Conservation (phyloP, 2,329 filamentous ascomycete species). For the Arthrinium puccinioides region DNA sequence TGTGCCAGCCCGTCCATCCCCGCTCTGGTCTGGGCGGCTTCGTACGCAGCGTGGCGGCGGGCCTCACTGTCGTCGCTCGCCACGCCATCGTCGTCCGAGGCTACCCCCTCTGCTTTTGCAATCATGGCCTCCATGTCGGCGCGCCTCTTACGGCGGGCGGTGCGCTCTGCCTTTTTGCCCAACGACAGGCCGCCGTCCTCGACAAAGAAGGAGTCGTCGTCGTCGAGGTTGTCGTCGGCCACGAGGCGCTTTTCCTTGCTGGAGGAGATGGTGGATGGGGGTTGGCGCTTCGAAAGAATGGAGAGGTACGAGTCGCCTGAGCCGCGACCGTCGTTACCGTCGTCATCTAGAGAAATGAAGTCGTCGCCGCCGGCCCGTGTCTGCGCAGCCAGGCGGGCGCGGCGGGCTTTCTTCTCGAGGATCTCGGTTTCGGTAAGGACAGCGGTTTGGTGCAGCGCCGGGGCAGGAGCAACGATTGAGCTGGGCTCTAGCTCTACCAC, state of each 20-base stretch:
- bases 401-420: constrained; percentile 80
- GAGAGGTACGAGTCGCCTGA: constrained; percentile 21
- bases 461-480: constrained; percentile 20
- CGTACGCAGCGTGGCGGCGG: constrained; percentile 73
- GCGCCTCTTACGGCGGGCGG: constrained; percentile 57
- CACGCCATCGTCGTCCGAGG: constrained; percentile 35
- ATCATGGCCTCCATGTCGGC: constrained; percentile 81
- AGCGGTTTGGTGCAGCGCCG: constrained; percentile 28
- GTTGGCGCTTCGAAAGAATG: constrained; percentile 25
- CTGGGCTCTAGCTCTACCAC: constrained; percentile 48
- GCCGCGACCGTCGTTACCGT: constrained; percentile 37
- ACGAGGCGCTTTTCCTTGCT: constrained; percentile 69
- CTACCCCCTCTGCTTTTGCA: constrained; percentile 62
- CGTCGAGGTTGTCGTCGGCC: constrained; percentile 81
- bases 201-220: constrained; percentile 89
- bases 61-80: constrained; percentile 61
- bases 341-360: constrained; percentile 57
- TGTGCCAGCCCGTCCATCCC: constrained; percentile 68
- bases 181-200: constrained; percentile 76
- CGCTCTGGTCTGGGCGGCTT: constrained; percentile 75
- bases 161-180: constrained; percentile 70
- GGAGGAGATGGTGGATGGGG: constrained; percentile 44
- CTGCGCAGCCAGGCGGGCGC: constrained; percentile 71
- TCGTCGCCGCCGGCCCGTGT: constrained; percentile 38
- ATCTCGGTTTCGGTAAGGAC: constrained; percentile 84